phyloP scores from a whole-genome alignment of 257 asterid species.

The Ophiorrhiza pumila region DNA sequence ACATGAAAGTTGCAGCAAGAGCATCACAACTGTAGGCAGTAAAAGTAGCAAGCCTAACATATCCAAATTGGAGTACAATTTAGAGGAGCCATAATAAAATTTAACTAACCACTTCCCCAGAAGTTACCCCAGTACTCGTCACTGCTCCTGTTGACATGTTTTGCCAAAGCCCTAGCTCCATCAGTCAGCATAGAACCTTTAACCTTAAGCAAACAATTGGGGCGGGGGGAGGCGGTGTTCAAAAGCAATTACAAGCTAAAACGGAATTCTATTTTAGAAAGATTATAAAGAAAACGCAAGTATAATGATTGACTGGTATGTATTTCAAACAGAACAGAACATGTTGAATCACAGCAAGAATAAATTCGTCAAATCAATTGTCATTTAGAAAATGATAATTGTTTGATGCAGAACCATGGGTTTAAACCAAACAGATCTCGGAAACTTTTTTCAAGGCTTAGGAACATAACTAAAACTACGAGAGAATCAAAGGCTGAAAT shows the following conservation, averaged over 20 bases:
- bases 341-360: background rate
- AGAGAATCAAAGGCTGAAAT: background rate
- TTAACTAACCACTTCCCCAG: constrained; percentile 66
- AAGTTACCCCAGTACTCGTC: constrained; percentile 66
- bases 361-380: background rate
- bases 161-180: constrained; percentile 91
- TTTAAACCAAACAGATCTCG: background rate
- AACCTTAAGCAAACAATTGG: constrained; percentile 48
- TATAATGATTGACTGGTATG: background rate
- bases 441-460: background rate
- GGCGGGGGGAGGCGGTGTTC: constrained; percentile 10
- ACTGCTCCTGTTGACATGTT: constrained; percentile 69
- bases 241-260: constrained; percentile 14
- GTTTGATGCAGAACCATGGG: background rate
- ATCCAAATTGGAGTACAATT: constrained; percentile 12
- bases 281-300: background rate
- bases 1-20: background rate
- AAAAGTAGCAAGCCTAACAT: background rate
- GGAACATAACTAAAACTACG: background rate
- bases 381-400: background rate
- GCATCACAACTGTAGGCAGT: constrained; percentile 1
- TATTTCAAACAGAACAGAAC: background rate
- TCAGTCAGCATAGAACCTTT: constrained; percentile 60
- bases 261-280: constrained; percentile 1
- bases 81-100: constrained; percentile 16